Percentiles rank a stretch among this genome's conserved stretches.
Conservation (phyloP, 2,329 filamentous ascomycete species). For the Ascochyta clinopodiicola region DNA sequence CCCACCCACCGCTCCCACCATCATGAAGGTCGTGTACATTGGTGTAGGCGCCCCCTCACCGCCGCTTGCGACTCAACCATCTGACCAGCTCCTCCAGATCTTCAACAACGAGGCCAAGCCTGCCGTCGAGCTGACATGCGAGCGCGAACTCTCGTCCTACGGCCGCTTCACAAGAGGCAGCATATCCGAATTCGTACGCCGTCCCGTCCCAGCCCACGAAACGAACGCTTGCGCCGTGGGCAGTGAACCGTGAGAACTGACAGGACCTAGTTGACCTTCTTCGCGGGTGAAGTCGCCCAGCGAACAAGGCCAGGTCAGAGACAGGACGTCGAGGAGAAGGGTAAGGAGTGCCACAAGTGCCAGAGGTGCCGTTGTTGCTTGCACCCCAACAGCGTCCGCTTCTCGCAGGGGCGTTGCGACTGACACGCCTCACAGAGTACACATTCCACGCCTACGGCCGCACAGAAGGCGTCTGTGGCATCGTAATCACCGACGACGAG, state of each 20-base stretch:
- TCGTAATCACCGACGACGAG: conserved; percentile 57
- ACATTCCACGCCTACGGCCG: conserved; percentile 60
- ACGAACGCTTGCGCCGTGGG: background rate
- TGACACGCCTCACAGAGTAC: conserved; percentile 58
- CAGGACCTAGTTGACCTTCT: conserved; percentile 73
- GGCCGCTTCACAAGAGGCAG: conserved; percentile 74
- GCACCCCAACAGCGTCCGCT: no score
- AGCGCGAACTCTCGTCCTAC: conserved; percentile 79
- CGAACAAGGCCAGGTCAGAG: conserved; percentile 80
- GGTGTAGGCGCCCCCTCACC: conserved; percentile 66
- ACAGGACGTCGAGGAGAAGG: conserved; percentile 85
- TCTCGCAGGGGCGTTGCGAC: background rate
- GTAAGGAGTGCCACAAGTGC: conserved; percentile 32
- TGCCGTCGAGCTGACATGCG: conserved; percentile 75
- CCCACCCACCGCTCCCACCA: conserved; percentile 22
- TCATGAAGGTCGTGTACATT: conserved; percentile 88
- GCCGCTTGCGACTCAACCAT: conserved; percentile 13
- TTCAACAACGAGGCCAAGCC: conserved; percentile 80
- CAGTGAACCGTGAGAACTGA: conserved; percentile 12
- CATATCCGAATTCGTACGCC: conserved; percentile 36
- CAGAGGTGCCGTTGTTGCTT: no score
- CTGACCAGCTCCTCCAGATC: conserved; percentile 62
- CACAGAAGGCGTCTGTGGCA: conserved; percentile 55
- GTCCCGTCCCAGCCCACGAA: background rate
- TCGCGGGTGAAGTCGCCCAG: conserved; percentile 86